Percentiles rank a stretch among this genome's conserved stretches.
phyloP scores from a whole-genome alignment of 1,139 yeast species.

The Candida pseudocylindracea region DNA sequence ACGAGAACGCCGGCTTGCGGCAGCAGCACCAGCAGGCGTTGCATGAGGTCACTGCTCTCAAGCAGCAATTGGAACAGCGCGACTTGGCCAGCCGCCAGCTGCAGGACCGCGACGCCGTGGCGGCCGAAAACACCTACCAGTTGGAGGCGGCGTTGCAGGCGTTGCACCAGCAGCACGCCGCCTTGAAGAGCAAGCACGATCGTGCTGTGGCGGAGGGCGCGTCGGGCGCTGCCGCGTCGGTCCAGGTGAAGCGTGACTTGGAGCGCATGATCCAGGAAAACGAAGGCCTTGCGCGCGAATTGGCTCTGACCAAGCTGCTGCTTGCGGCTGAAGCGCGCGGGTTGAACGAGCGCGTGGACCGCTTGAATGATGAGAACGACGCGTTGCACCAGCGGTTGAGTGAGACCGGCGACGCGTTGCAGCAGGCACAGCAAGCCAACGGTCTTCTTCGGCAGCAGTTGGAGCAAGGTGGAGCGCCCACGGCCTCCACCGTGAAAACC shows the following conservation, averaged over 20 bases:
- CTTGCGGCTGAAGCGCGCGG: constrained; percentile 19
- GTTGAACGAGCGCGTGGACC: constrained; percentile 25
- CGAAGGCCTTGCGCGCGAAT: constrained; percentile 14
- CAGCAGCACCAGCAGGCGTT: constrained; percentile 16
- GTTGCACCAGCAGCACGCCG: constrained; percentile 20
- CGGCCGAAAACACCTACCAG: constrained; percentile 25
- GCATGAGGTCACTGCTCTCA: constrained; percentile 16
- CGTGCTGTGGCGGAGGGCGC: too few relatives aligned
- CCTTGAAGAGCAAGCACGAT: constrained; percentile 7
- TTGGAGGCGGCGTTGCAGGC: constrained; percentile 35
- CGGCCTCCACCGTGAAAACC: not conserved
- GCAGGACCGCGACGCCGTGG: constrained; percentile 28
- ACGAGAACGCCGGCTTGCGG: constrained; percentile 37
- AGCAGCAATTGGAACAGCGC: constrained; percentile 11
- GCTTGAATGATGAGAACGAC: constrained; percentile 45
- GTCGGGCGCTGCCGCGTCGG: constrained; percentile 7
- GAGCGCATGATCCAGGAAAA: constrained; percentile 14
- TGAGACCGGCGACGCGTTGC: not conserved
- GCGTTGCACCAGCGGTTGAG: constrained; percentile 12
- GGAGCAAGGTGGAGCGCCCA: not conserved
- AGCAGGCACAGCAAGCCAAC: not conserved
- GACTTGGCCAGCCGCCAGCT: constrained; percentile 12
- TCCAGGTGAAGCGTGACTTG: constrained; percentile 4
- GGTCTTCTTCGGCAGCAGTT: not conserved
- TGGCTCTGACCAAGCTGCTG: constrained; percentile 11